Conservation (phyloP, 163 green algal species). For the Chlorella variabilis region DNA sequence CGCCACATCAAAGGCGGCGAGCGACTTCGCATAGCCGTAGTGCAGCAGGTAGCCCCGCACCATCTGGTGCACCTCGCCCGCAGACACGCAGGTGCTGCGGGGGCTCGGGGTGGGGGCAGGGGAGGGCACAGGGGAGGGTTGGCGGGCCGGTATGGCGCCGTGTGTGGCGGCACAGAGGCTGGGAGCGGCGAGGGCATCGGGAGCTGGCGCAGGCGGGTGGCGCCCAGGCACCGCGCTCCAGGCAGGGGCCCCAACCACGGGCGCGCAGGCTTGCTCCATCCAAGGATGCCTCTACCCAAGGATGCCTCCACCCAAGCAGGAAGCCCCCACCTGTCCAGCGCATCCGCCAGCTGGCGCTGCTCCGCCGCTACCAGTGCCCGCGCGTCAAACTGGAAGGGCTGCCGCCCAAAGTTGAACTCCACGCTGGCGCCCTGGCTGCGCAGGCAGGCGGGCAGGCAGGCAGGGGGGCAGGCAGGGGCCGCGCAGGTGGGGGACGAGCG, state of each 20-base stretch:
- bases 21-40: conserved; percentile 76
- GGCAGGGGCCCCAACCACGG: no score
- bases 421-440: conserved; percentile 46
- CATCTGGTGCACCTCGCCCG: conserved; percentile 59
- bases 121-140: no score
- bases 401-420: conserved; percentile 84
- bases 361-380: conserved; percentile 62
- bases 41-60: conserved; percentile 79
- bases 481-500: no score
- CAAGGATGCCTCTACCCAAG: no score
- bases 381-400: conserved; percentile 85
- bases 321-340: conserved; percentile 27
- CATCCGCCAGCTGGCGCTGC: conserved; percentile 35
- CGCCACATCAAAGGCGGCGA: conserved; percentile 71
- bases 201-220: not conserved
- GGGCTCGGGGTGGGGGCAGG: not conserved
- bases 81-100: conserved; percentile 46
- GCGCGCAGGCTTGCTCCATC: no score
- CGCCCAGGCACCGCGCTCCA: no score
- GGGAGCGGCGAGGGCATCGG: not conserved
- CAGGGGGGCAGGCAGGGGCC: not conserved
- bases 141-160: no score
- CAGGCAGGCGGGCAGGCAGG: not conserved
- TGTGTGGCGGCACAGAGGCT: not conserved
- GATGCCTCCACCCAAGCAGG: no score